phyloP scores from a whole-genome alignment of 73 alveolate genomes.

The Stentor coeruleus region DNA sequence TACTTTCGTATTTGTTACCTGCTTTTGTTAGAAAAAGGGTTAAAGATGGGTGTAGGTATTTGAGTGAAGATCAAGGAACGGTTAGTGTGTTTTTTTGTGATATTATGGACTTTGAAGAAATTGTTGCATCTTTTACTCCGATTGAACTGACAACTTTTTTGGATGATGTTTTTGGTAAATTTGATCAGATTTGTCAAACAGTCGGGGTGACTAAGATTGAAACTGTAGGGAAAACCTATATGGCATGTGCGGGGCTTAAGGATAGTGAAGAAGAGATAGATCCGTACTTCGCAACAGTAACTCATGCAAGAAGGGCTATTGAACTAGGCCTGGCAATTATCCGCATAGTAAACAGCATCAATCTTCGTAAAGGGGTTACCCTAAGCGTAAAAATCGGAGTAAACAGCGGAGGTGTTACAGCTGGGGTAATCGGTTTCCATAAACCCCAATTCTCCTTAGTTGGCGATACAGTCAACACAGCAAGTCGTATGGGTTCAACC shows the following conservation, averaged over 20 bases:
- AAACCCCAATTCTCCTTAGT: conserved; percentile 95
- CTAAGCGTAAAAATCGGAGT: conserved; percentile 94
- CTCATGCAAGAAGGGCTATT: no score
- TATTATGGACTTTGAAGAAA: conserved; percentile 47
- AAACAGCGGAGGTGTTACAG: conserved; percentile 88
- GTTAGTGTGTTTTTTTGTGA: conserved; percentile 53
- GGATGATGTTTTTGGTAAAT: conserved; percentile 44
- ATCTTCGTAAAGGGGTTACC: no score
- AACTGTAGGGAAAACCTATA: conserved; percentile 60
- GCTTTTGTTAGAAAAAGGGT: no score
- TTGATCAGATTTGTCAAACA: conserved; percentile 45
- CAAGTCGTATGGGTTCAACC: conserved; percentile 92
- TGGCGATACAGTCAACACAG: conserved; percentile 98
- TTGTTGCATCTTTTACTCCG: conserved; percentile 37
- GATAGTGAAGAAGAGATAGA: conserved; percentile 41
- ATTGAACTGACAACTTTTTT: conserved; percentile 43
- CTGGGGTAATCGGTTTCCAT: conserved; percentile 96
- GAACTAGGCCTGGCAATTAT: no score
- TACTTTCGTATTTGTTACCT: no score
- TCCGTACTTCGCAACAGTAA: no score
- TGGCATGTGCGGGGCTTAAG: conserved; percentile 64
- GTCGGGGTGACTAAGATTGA: no score
- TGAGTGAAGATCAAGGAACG: no score
- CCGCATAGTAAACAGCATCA: no score
- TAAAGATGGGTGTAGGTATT: no score